Conservation (phyloP, 345 rosid species). For the Noccaea bulbosa region DNA sequence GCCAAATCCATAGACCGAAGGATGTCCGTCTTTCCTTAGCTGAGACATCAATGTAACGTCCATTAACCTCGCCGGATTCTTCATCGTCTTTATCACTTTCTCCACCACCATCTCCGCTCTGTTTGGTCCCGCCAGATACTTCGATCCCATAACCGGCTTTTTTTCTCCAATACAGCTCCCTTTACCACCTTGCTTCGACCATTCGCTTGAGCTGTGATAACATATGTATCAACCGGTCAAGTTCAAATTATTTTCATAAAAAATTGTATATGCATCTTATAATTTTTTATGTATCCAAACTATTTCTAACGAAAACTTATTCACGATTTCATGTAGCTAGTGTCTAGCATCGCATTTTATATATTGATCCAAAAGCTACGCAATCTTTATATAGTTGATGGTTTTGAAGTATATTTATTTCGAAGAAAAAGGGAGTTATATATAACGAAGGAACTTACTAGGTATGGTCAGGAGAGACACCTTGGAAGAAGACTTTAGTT, state of each 20-base stretch:
- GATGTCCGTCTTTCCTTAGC: constrained; percentile 50
- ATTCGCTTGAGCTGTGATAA: constrained; percentile 54
- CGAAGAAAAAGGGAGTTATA: neutral
- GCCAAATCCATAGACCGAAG: constrained; percentile 39
- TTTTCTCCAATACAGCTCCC: constrained; percentile 53
- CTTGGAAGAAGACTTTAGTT: constrained; percentile 70
- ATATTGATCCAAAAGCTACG: neutral
- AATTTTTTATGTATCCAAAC: too few relatives aligned
- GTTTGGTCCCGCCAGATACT: constrained; percentile 51
- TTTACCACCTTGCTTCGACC: constrained; percentile 52
- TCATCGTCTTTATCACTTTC: constrained; percentile 41
- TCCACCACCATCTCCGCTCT: constrained; percentile 51
- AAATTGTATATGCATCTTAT: too few relatives aligned
- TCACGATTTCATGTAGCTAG: neutral
- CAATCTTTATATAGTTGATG: neutral
- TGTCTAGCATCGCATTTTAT: neutral
- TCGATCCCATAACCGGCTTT: constrained; percentile 43
- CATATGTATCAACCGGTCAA: neutral
- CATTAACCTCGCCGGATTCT: constrained; percentile 33
- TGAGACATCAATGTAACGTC: constrained; percentile 47
- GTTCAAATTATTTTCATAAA: too few relatives aligned
- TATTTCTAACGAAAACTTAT: neutral
- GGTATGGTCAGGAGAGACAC: constrained; percentile 73
- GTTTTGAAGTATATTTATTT: neutral
- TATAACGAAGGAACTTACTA: constrained; percentile 43